Evolutionary conservation across 1,284 basidiomycete genomes (phyloP).

Genomic region (Papiliotrema nemorosa): DNA sequence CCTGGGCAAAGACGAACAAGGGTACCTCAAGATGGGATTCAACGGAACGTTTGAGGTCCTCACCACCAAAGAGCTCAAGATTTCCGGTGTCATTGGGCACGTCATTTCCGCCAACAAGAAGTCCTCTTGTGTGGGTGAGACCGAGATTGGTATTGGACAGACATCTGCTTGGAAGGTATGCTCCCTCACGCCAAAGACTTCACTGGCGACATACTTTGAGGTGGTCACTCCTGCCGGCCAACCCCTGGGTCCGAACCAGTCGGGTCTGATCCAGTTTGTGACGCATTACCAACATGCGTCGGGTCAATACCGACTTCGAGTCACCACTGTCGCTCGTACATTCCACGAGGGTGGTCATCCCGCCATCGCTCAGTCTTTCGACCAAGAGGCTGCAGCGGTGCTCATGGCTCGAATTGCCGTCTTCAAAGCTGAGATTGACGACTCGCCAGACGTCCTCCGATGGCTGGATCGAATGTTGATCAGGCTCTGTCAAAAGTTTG

Average conservation of each 20-base stretch:
- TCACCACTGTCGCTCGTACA: slow-evolving; percentile 93
- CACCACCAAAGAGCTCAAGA: slow-evolving; percentile 98
- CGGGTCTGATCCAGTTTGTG: slow-evolving; percentile 96
- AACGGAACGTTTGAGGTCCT: slow-evolving; percentile 98
- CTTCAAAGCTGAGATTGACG: slow-evolving; percentile 99
- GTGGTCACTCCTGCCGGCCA: slow-evolving; percentile 98
- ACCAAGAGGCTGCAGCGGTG: slow-evolving; percentile 97
- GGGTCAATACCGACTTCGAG: slow-evolving; percentile 88
- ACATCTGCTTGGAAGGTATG: slow-evolving; percentile 99
- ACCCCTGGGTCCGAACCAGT: slow-evolving; percentile 82
- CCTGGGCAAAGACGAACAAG: slow-evolving; percentile 91
- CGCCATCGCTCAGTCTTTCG: slow-evolving; percentile 88
- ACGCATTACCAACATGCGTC: slow-evolving; percentile 98
- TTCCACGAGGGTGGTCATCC: slow-evolving; percentile 96
- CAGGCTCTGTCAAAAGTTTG: slow-evolving; percentile 97
- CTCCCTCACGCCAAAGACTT: slow-evolving; percentile 80
- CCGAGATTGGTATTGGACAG: slow-evolving; percentile 97
- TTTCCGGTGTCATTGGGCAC: slow-evolving; percentile 96
- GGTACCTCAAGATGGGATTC: slow-evolving; percentile 94
- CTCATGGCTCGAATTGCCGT: slow-evolving; percentile 98
- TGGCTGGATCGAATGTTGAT: slow-evolving; percentile 99
- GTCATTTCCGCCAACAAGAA: slow-evolving; percentile 97
- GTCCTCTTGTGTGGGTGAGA: slow-evolving; percentile 94
- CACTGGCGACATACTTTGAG: slow-evolving; percentile 95
- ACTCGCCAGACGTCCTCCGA: slow-evolving; percentile 91